These are phyloP conservation scores for Diophrys appendiculata DNA, from an alignment of 73 alveolate species.

Conservation along the genomic window DNA sequence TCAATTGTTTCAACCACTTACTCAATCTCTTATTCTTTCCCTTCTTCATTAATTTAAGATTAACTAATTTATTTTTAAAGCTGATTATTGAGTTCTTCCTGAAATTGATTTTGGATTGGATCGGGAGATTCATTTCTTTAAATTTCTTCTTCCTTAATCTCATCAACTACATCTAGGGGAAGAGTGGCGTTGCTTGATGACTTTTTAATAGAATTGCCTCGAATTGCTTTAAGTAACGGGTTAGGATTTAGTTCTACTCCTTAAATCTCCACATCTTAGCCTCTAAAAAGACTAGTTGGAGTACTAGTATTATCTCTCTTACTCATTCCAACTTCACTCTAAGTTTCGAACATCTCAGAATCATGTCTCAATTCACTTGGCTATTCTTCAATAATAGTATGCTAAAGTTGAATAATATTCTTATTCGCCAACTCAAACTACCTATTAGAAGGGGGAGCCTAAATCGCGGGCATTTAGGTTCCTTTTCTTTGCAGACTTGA, in stretches of 20 bases:
- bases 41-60: no score
- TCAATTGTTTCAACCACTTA: no score
- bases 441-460: slow-evolving; percentile 1
- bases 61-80: no score
- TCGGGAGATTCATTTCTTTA: not conserved
- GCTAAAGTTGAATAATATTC: not conserved
- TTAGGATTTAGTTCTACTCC: no score
- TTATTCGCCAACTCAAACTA: not conserved
- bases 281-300: not conserved
- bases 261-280: no score
- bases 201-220: no score
- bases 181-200: not conserved
- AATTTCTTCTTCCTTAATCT: not conserved
- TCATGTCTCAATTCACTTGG: no score
- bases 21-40: no score
- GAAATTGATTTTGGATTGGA: not conserved
- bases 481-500: no score
- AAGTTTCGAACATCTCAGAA: not conserved
- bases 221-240: no score
- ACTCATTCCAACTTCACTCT: not conserved
- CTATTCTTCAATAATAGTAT: not conserved
- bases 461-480: no score
- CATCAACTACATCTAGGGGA: not conserved
- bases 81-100: not conserved
- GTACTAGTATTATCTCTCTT: not conserved